phyloP scores from a whole-genome alignment of 2,329 filamentous ascomycete species.

The Aspergillus fijiensis region DNA sequence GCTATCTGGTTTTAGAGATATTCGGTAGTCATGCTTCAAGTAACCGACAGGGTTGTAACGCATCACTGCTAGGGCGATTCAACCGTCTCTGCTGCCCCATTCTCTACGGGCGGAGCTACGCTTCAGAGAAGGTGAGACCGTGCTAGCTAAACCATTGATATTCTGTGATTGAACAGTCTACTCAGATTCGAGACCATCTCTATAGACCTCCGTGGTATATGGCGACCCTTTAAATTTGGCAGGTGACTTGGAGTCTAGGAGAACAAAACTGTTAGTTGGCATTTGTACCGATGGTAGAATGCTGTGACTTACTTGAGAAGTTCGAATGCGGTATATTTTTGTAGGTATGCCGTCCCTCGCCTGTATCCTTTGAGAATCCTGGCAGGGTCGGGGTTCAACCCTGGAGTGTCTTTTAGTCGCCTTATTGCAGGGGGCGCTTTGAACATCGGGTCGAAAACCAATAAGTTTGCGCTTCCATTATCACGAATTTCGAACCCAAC shows the following conservation, averaged over 20 bases:
- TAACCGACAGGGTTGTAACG: too few species aligned
- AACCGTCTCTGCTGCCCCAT: too few species aligned
- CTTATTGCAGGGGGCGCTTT: slow-evolving; percentile 65
- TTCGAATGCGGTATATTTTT: slow-evolving; percentile 75
- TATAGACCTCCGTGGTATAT: background rate
- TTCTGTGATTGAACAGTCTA: too few species aligned
- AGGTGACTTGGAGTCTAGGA: background rate
- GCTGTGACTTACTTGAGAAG: slow-evolving; percentile 59
- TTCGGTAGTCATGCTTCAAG: background rate
- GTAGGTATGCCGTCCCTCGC: slow-evolving; percentile 65
- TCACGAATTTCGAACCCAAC: slow-evolving; percentile 73
- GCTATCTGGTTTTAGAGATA: background rate
- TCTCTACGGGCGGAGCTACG: background rate
- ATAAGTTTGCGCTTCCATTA: slow-evolving; percentile 65
- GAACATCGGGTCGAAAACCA: slow-evolving; percentile 88
- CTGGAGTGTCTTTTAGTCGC: slow-evolving; percentile 53
- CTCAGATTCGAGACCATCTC: background rate
- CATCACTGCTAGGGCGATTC: too few species aligned
- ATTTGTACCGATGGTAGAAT: background rate
- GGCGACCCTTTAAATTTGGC: background rate
- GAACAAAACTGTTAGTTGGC: background rate
- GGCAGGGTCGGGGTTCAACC: slow-evolving; percentile 47
- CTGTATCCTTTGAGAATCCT: slow-evolving; percentile 71
- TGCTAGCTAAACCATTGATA: background rate
- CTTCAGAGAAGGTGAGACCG: background rate